Percentiles rank a stretch among this genome's conserved stretches.
phyloP scores from a whole-genome alignment of 257 asterid genomes.

The Penstemon eatonii region DNA sequence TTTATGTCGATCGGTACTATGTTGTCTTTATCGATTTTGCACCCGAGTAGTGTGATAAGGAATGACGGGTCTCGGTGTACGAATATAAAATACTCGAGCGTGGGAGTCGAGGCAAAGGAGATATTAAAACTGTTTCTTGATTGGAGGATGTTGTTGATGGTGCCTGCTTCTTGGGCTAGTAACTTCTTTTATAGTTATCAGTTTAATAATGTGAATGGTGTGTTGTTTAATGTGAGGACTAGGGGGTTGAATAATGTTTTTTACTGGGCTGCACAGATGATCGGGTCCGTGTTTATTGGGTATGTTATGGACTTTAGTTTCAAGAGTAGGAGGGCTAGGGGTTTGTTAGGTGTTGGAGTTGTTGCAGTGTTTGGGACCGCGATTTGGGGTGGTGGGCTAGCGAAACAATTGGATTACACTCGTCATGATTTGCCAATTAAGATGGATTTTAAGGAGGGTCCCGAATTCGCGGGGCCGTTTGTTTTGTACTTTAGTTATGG shows the following conservation, averaged over 20 bases:
- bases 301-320: slow-evolving; percentile 63
- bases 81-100: slow-evolving; percentile 71
- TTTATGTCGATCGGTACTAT: slow-evolving; percentile 75
- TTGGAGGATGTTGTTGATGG: slow-evolving; percentile 82
- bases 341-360: slow-evolving; percentile 54
- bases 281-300: slow-evolving; percentile 74
- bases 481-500: slow-evolving; percentile 84
- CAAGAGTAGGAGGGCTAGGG: slow-evolving; percentile 63
- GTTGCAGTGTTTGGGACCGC: slow-evolving; percentile 62
- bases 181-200: slow-evolving; percentile 90
- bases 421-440: slow-evolving; percentile 36
- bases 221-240: slow-evolving; percentile 73
- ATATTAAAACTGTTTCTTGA: slow-evolving; percentile 63
- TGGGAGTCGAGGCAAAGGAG: slow-evolving; percentile 47
- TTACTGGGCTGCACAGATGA: slow-evolving; percentile 89
- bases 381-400: slow-evolving; percentile 82
- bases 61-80: slow-evolving; percentile 80
- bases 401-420: slow-evolving; percentile 56
- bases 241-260: slow-evolving; percentile 64
- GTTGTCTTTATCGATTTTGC: slow-evolving; percentile 62
- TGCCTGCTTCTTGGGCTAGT: slow-evolving; percentile 95
- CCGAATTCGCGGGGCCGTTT: slow-evolving; percentile 76
- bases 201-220: slow-evolving; percentile 80
- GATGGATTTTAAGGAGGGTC: slow-evolving; percentile 76
- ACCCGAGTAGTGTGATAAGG: slow-evolving; percentile 75